Percentiles rank a stretch among this genome's conserved stretches.
Evolutionary conservation across 495 filamentous ascomycete genomes (phyloP).

Genomic region (Xylaria venustula): DNA sequence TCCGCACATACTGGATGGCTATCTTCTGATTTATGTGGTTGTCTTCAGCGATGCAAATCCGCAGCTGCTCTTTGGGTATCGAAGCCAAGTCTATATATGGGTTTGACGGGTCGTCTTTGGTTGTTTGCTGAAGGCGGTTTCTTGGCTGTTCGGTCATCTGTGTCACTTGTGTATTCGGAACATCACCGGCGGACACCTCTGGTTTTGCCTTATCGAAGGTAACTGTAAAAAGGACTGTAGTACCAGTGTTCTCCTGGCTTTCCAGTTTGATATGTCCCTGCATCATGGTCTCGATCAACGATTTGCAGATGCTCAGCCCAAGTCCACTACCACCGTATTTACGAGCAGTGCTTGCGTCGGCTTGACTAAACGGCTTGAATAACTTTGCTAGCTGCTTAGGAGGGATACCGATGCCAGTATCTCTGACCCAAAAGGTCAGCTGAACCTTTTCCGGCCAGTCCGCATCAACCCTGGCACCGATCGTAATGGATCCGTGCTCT

Average conservation of each 20-base stretch:
- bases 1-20: slow-evolving; percentile 82
- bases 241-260: slow-evolving; percentile 70
- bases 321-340: slow-evolving; percentile 90
- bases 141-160: slow-evolving; percentile 38
- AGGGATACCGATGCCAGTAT: slow-evolving; percentile 88
- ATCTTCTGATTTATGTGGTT: slow-evolving; percentile 92
- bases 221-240: slow-evolving; percentile 82
- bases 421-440: slow-evolving; percentile 80
- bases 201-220: slow-evolving; percentile 72
- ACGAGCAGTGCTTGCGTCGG: slow-evolving; percentile 80
- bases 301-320: slow-evolving; percentile 91
- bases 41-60: slow-evolving; percentile 88
- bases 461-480: slow-evolving; percentile 65
- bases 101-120: slow-evolving; percentile 47
- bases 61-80: slow-evolving; percentile 73
- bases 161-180: slow-evolving; percentile 28
- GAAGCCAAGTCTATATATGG: slow-evolving; percentile 59
- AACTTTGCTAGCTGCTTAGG: slow-evolving; percentile 77
- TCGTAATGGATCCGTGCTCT: slow-evolving; percentile 77
- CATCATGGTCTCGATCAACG: slow-evolving; percentile 89
- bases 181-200: slow-evolving; percentile 51
- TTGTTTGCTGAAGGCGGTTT: slow-evolving; percentile 25
- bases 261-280: slow-evolving; percentile 80
- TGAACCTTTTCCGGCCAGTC: slow-evolving; percentile 69
- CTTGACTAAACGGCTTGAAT: slow-evolving; percentile 89